phyloP scores from a whole-genome alignment of 1,284 basidiomycete species.

The Irpex rosettiformis region DNA sequence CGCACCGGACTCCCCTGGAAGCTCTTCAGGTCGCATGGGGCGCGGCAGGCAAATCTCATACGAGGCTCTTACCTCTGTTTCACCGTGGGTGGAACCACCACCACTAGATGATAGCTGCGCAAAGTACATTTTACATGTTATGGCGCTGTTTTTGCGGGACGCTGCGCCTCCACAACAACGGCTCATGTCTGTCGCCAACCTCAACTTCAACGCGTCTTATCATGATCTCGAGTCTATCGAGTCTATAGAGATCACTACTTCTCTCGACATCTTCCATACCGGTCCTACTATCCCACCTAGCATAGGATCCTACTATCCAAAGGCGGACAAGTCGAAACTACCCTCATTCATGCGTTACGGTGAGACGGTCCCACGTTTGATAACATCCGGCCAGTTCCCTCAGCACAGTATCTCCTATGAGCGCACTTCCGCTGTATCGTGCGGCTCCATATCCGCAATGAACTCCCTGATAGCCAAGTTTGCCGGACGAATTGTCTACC shows the following conservation, averaged over 20 bases:
- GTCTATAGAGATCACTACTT: slow-evolving; percentile 30
- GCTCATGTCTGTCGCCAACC: slow-evolving; percentile 58
- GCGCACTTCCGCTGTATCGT: slow-evolving; percentile 62
- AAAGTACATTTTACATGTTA: slow-evolving; percentile 80
- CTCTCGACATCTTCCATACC: slow-evolving; percentile 13
- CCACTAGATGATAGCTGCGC: slow-evolving; percentile 85
- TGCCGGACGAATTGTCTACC: slow-evolving; percentile 80
- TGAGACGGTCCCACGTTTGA: slow-evolving; percentile 31
- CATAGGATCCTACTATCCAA: slow-evolving; percentile 17
- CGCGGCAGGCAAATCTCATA: slow-evolving; percentile 34
- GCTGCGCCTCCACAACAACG: slow-evolving; percentile 57
- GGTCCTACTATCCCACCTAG: slow-evolving; percentile 17
- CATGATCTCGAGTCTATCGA: slow-evolving; percentile 66
- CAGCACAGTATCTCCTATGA: slow-evolving; percentile 54
- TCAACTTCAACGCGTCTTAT: slow-evolving; percentile 64
- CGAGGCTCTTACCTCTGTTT: slow-evolving; percentile 36
- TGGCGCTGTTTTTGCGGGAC: slow-evolving; percentile 80
- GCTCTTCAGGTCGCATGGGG: slow-evolving; percentile 18
- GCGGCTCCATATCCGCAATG: slow-evolving; percentile 54
- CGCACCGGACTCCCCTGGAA: slow-evolving; percentile 29
- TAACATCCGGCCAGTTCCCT: slow-evolving; percentile 38
- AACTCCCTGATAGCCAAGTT: slow-evolving; percentile 64
- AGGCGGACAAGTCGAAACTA: slow-evolving; percentile 19
- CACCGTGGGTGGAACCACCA: slow-evolving; percentile 63
- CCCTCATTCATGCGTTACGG: slow-evolving; percentile 45